Evolutionary conservation across 1,284 basidiomycete genomes (phyloP), one percentile per base, ranked within the genome.

Genomic region (Ceratobasidium sp.): DNA sequence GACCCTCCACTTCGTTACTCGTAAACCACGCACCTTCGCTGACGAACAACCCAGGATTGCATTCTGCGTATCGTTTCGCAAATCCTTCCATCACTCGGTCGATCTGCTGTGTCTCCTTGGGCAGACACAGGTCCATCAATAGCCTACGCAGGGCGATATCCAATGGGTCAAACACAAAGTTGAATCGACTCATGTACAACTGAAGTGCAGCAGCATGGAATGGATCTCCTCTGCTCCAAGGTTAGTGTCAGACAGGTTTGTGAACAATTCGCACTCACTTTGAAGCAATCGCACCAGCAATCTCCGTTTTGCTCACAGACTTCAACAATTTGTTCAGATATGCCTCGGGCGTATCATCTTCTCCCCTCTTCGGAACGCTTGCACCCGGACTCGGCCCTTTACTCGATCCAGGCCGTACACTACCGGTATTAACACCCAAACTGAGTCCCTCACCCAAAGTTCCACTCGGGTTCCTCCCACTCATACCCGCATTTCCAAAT

Each of bases 61-160:
- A 97, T 77, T 90, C 87, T 78, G 91, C 87, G 86, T 99, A 99
- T 77, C 94, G 90, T 72, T 88, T 89, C 7, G 97, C 94, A 85
- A 99, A 99, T 0, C 95, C 95, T 85, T 99, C 97, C 84, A 99
- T 96, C 70, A 99, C 95, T 71, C 97, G 91, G 85, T 99, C 98
- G 80, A 99, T 99, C 86, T 99, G 97, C 84, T 99, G 98, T 0
- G 97, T 99, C 87, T 99, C 97, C 80, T 93, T 90, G 3, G 97
- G 97, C 67, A 99, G 89, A 70, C 94, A 92, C 66, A 98, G 91
- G 82, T 96, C 92, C 94, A 99, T 96, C 51, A 99, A 89, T 77
- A 99, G 85, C 82, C 93, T 93, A 46, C 98, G 93, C 64, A 99
- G 86, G 5, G 98, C 95, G 56, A 99, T 92, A 84, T 99, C 98